Evolutionary conservation across 345 rosid species (phyloP), one percentile per base, ranked within the genome.

Genomic region (Cardiospermum halicacabum): DNA sequence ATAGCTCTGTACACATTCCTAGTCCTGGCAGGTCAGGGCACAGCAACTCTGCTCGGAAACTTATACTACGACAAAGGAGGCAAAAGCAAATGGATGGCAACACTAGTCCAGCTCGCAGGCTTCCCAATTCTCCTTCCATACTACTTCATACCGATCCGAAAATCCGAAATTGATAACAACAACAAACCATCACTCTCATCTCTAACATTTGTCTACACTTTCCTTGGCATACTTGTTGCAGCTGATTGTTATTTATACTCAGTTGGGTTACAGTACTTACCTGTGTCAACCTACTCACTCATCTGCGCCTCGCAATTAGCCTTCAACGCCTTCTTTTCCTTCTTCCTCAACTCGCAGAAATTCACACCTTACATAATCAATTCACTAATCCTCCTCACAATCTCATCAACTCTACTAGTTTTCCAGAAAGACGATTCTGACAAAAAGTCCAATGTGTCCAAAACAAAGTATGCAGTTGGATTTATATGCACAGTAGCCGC

Each of bases 281-380:
- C 89, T 0, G 82, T 84, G 9, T 82, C 90, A 10, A 86, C 88
- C 1, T 81, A n/a, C 62, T 77, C 85, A 3, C 71, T 84, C 12
- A 67, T 84, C n/a, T 71, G 81, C 60, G 81, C 87, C 28, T 76
- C 87, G 9, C 87, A 81, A 24, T 26, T 81, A 62, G 86, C 77
- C 62, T 84, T 89, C 76, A 78, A 68, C 54, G 75, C 80, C 15
- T 56, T 74, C 22, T 76, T 83, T 67, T 76, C 85, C 7, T 73
- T 3, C 57, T 69, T 84, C 77, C 69, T 89, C 60, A 70, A 84
- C 57, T 69, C 75, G 0, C 86, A 79, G 40, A 85, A 76, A 56
- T 73, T 82, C 72, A 80, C 83, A 54, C 81, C 86, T 16, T 69
- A 69, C 56, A 73, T 72, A 54, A 19, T 80, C 53, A 78, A 86